Evolutionary conservation across 2,329 filamentous ascomycete species (phyloP).

Genomic region (Penicillium decumbens): DNA sequence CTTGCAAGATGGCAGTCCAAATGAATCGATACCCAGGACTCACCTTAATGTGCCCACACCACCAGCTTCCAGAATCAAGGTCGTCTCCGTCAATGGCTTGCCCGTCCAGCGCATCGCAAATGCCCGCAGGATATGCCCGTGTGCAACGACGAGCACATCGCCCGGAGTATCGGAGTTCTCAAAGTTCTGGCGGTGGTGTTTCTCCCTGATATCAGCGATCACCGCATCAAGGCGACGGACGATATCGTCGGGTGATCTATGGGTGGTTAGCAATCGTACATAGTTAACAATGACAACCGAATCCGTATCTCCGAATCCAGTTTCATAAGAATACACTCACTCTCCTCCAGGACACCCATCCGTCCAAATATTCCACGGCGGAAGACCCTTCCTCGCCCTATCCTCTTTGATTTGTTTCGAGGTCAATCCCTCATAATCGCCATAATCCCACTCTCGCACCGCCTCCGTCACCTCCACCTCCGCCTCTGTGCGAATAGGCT

Average conservation of each 20-base stretch:
- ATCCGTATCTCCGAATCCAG: not conserved
- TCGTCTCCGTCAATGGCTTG: conserved; percentile 67
- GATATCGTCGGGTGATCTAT: conserved; percentile 67
- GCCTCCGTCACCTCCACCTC: conserved; percentile 64
- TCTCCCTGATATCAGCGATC: conserved; percentile 67
- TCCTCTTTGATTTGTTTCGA: conserved; percentile 57
- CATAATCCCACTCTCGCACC: conserved; percentile 84
- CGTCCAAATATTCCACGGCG: conserved; percentile 79
- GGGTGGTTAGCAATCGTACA: not conserved
- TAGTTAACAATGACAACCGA: not conserved
- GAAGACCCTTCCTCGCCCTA: conserved; percentile 50
- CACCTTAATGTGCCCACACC: conserved; percentile 75
- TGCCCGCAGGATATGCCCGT: conserved; percentile 82
- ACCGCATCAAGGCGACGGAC: conserved; percentile 67
- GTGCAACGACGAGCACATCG: conserved; percentile 76
- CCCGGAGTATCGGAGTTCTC: conserved; percentile 49
- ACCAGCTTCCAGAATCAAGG: conserved; percentile 82
- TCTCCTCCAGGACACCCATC: conserved; percentile 84
- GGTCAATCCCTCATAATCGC: conserved; percentile 78
- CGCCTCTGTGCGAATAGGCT: conserved; percentile 52
- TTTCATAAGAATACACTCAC: conserved; percentile 45
- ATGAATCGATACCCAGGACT: conserved; percentile 15
- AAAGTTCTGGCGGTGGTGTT: conserved; percentile 61
- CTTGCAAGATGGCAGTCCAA: not conserved
- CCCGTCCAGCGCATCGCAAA: conserved; percentile 84